Base-by-base conservation (phyloP, 192 early-diverging fungal species). In the Geranomyces variabilis region DNA sequence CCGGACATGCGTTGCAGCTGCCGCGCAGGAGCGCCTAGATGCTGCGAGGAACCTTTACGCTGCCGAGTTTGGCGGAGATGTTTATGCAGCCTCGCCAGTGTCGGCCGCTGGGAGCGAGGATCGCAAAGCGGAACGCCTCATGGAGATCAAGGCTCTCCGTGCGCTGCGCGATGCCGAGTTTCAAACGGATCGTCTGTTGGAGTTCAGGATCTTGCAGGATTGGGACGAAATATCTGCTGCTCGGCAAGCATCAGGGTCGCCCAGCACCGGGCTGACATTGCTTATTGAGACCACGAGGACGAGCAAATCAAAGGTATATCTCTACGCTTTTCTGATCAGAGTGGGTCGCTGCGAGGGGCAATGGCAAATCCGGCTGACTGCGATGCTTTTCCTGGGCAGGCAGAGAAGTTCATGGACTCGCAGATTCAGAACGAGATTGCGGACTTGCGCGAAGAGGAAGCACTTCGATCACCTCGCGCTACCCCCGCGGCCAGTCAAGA, bases 211-310 rank as follows among this genome's bases (percentile, higher is more conserved):
- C 47, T 59, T 84, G 0, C 60, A 82, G 70, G 69, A 48, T 19
- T 86, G 84, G 84, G 74, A 83, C 13, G 69, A 67, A 17, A 62
- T 86, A 41, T 80, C 80, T 63, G 47, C 67, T 15, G n/a, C 74
- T 26, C 66, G 84, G 12, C 61, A 67, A 36, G 44, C 48, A n/a
- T 49, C 72, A 6, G 66, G 69, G 15, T 71, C 77, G n/a, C 47
- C 63, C 4, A 63, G 26, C 7, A 34, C 49, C 14, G 51, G 26
- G 1, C n/a, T 67, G 34, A 46, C n/a, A 36, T 19, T 60, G 29
- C 58, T 33, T 7, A 34, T 60, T 60, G 29, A 60, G 17, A 33
- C 58, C 14, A 55, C 15, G 7, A 3, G 15, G 14, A 28, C 51
- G 51, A 55, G 51, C 21, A n/a, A 55, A 55, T 55, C 51, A 55